These are phyloP conservation scores for Pseudocercospora vitis DNA, from an alignment of 2,329 filamentous ascomycete genomes.

Conservation along the genomic window DNA sequence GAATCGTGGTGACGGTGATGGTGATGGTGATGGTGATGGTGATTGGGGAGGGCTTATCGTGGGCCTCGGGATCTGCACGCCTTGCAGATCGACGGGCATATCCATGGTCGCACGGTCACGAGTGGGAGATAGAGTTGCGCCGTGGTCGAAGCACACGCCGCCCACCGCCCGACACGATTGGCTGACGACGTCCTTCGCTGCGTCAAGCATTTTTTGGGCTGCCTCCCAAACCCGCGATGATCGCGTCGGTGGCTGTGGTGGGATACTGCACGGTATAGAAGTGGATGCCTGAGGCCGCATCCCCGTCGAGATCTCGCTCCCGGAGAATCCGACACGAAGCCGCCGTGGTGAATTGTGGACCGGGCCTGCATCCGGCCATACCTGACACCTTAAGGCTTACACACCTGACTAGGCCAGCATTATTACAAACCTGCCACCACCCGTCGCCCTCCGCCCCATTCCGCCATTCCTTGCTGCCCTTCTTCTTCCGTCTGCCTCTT, in stretches of 20 bases:
- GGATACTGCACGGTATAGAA: neutral
- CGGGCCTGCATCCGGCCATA: no score
- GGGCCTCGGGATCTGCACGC: neutral
- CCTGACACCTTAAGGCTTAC: no score
- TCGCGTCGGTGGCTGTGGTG: slow-evolving; percentile 1
- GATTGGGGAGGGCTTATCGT: neutral
- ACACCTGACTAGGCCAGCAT: no score
- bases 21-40: slow-evolving; percentile 2
- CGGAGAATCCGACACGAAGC: neutral
- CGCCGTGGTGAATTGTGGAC: neutral
- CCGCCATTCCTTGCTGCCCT: neutral
- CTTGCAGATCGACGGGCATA: slow-evolving; percentile 4
- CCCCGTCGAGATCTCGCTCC: neutral
- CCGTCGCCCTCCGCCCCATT: neutral
- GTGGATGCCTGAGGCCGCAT: no score
- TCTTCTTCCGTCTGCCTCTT: neutral
- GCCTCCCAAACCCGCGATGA: no score
- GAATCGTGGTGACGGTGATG: no score
- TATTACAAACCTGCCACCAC: slow-evolving; percentile 4
- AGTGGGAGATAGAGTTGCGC: neutral
- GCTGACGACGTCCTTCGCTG: neutral
- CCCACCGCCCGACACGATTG: neutral
- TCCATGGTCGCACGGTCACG: neutral
- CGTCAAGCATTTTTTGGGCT: neutral
- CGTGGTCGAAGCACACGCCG: neutral